Base-by-base conservation (phyloP, 2,329 filamentous ascomycete genomes). In the Colletotrichum sansevieriae region DNA sequence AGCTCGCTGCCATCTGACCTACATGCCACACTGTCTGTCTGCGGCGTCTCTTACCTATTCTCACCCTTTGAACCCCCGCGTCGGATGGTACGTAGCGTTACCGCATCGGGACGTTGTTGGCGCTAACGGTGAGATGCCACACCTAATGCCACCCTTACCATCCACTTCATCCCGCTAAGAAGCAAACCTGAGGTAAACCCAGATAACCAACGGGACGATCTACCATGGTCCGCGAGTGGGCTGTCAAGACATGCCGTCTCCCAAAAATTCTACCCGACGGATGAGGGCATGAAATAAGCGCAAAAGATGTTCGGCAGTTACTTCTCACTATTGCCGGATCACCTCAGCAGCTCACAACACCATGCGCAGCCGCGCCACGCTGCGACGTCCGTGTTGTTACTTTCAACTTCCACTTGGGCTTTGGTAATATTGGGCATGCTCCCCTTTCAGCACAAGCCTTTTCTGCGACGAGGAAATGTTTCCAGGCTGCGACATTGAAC, bases 351-450 rank as follows among this genome's bases (percentile, higher is more conserved):
- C 57, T 18, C 18, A 9, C 54, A 57, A 35, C 13, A 44, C 15
- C 54, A 43, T 47, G 11, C 49, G 33, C 44, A 18, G 22, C 65
- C 62, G 55, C 62, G 55, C 55, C 65, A 65, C 65, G 47, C 57
- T 60, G 55, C 65, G 49, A 49, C 41, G 49, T 68, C 65, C n/a
- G 55, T 68, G 65, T 65, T 65, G 49, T 41, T 67, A 49, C 41
- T 62, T 43, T 2, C 60, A 18, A 43, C 49, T 44, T 20, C 35
- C 52, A n/a, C 44, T n/a, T 15, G 57, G 33, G 18, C 0, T 39
- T 22, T 35, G 44, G 47, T 58, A 9, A 20, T 15, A 37, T 41
- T 10, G 25, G 37, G 20, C 59, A 43, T 52, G 44, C 43, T 52
- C 29, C 56, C 33, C 49, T 43, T 29, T 46, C 52, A 37, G 65